Evolutionary conservation across 2,329 filamentous ascomycete genomes (phyloP), one percentile per base, ranked within the genome.

Genomic region (Ambrosiella beaveri): DNA sequence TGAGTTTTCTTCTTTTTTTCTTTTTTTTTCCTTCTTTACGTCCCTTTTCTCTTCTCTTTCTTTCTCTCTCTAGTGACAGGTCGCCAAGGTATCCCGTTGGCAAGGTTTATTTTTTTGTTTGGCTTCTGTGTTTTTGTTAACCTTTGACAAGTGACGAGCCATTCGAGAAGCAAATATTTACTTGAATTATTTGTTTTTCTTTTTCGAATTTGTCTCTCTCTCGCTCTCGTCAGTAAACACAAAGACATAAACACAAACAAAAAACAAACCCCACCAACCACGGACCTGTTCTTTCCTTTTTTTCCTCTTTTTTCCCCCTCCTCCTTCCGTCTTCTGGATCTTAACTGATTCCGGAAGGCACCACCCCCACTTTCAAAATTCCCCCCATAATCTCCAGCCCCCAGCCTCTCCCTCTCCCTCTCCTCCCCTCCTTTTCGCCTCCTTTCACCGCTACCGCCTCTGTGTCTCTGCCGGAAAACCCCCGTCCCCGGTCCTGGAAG

Each of bases 301-400:
- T 54, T 27, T 1, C 35, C 27, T 35, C 45, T n/a, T 39, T 47
- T 5, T 17, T 45, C 8, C 1, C 13, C 40, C 2, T 6, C 19
- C 54, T 56, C 17, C 13, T n/a, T 35, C 55, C 55, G 7, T 15
- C 41, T 56, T 49, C 49, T 40, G 27, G 38, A 37, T 59, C 45
- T 59, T 52, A 9, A 44, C 39, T 57, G 54, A 44, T 49, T 55
- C 17, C 50, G 37, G 51, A 57, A 27, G 17, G 12, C 13, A 36
- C 39, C 27, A n/a, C 15, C 37, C 27, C 50, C 19, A 13, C 44
- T 11, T 6, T 49, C n/a, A 40, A 12, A 1, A 38, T 53, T 53
- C 36, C 51, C 1, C 35, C 49, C 4, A 13, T 13, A 17, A 17
- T 19, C 11, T 27, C 13, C 36, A 40, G 5, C n/a, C 44, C 1